These are phyloP conservation scores for Podaxis sp. DNA, from an alignment of 768 basidiomycete species.

Conservation along the genomic window DNA sequence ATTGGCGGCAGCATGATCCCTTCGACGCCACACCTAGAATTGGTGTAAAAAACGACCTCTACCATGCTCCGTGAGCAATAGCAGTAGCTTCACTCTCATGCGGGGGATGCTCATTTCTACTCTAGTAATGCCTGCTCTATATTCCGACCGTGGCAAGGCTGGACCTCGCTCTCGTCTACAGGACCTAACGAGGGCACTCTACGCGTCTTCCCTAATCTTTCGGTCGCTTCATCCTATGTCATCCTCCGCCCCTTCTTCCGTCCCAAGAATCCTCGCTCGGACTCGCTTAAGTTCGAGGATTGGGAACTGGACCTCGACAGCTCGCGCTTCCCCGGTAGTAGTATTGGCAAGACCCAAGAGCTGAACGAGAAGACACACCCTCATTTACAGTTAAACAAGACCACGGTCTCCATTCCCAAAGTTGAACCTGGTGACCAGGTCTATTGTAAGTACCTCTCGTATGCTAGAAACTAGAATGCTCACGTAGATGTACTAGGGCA, in stretches of 20 bases:
- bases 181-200: slow-evolving; percentile 63
- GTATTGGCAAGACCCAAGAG: slow-evolving; percentile 54
- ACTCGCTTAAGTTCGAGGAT: slow-evolving; percentile 40
- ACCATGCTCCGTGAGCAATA: slow-evolving; percentile 50
- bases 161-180: slow-evolving; percentile 51
- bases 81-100: background rate
- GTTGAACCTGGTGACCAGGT: slow-evolving; percentile 67
- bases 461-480: slow-evolving; percentile 28
- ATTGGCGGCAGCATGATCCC: slow-evolving; percentile 49
- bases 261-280: slow-evolving; percentile 23
- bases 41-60: slow-evolving; percentile 57
- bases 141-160: slow-evolving; percentile 59
- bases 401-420: slow-evolving; percentile 56
- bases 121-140: slow-evolving; percentile 57
- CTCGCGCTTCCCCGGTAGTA: slow-evolving; percentile 52
- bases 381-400: slow-evolving; percentile 52
- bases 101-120: slow-evolving; percentile 22
- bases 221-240: slow-evolving; percentile 55
- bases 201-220: slow-evolving; percentile 56
- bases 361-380: slow-evolving; percentile 57
- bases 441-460: slow-evolving; percentile 37
- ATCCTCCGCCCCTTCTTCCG: slow-evolving; percentile 69
- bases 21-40: slow-evolving; percentile 48
- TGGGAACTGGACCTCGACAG: slow-evolving; percentile 56
- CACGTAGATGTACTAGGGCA: slow-evolving; percentile 48